Conservation (phyloP, 2,329 filamentous ascomycete genomes). For the Pseudogymnoascus sp. region DNA sequence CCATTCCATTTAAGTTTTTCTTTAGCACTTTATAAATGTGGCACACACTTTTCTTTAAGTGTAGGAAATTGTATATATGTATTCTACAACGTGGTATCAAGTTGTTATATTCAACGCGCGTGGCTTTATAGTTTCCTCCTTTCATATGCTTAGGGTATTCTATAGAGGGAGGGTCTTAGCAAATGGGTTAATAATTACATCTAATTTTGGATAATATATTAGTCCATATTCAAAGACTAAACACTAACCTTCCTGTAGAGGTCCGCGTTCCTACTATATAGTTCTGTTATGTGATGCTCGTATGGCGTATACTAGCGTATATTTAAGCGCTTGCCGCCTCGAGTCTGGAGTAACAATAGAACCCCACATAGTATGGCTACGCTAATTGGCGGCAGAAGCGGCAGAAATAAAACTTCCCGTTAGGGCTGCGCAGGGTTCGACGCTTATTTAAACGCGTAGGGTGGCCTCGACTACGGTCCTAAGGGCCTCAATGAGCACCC, state of each 20-base stretch:
- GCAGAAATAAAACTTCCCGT: background rate
- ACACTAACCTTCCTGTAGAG: background rate
- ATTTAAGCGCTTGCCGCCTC: conserved; percentile 1
- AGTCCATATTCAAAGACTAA: background rate
- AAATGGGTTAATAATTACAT: background rate
- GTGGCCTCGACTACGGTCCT: background rate
- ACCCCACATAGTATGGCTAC: background rate
- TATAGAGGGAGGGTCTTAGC: background rate
- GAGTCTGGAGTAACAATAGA: background rate
- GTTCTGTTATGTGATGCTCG: background rate
- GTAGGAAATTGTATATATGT: background rate
- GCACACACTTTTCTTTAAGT: background rate
- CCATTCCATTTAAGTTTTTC: background rate
- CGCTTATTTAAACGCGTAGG: background rate
- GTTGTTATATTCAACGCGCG: background rate
- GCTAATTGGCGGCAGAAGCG: background rate
- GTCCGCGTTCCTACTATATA: background rate
- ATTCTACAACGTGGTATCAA: background rate
- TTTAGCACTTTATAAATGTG: too few species aligned
- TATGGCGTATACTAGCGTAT: background rate
- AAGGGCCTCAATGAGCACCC: background rate
- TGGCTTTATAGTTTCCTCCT: background rate
- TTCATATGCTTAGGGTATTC: background rate
- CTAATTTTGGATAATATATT: background rate
- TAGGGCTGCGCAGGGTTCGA: background rate